phyloP scores from a whole-genome alignment of 768 basidiomycete species.

The Lentinula sp. region DNA sequence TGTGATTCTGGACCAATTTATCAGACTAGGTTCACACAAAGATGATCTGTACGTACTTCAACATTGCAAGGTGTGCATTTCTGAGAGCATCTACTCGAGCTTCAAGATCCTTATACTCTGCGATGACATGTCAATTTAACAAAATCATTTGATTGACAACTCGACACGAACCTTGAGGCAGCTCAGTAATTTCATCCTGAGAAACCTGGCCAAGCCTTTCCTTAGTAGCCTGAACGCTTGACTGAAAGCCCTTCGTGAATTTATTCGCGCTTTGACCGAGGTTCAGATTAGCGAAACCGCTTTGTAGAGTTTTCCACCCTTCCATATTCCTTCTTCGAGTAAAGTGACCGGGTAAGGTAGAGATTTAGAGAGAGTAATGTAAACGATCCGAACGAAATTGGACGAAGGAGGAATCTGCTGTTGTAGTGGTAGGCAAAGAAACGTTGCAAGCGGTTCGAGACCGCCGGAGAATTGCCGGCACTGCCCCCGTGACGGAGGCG shows the following conservation, averaged over 20 bases:
- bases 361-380: background rate
- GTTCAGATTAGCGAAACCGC: slow-evolving; percentile 60
- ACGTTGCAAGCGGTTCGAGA: background rate
- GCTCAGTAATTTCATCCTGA: slow-evolving; percentile 91
- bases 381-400: background rate
- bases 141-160: background rate
- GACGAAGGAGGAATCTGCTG: background rate
- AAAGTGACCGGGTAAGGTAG: background rate
- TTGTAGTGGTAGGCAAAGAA: background rate
- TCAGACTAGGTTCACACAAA: background rate
- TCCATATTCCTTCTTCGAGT: slow-evolving; percentile 35
- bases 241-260: slow-evolving; percentile 74
- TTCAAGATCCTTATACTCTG: slow-evolving; percentile 96
- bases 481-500: background rate
- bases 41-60: slow-evolving; percentile 53
- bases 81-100: slow-evolving; percentile 89
- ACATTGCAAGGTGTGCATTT: slow-evolving; percentile 64
- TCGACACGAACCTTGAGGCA: slow-evolving; percentile 61
- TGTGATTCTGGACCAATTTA: background rate
- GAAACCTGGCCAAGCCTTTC: slow-evolving; percentile 88
- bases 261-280: slow-evolving; percentile 70
- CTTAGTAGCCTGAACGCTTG: slow-evolving; percentile 78
- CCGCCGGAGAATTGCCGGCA: slow-evolving; percentile 1
- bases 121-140: background rate
- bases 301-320: slow-evolving; percentile 64